Evolutionary conservation across 75 land plant genomes (phyloP).

Genomic region (Azolla pinnata): DNA sequence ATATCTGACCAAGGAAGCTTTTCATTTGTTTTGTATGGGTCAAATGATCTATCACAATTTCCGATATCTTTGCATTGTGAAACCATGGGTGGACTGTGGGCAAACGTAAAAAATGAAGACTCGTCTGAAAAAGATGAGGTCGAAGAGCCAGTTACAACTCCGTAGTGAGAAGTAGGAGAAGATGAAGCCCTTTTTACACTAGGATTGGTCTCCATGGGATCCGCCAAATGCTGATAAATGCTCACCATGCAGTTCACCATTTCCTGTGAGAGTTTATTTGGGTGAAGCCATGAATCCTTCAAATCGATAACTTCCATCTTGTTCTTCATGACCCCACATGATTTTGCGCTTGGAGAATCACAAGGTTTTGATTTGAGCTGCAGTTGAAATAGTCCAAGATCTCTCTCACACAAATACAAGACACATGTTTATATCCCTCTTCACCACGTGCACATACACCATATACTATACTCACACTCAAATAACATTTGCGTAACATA

Average conservation of each 20-base stretch:
- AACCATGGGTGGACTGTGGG: conserved; percentile 52
- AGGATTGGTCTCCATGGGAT: conserved; percentile 17
- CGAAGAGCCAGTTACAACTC: conserved; percentile 40
- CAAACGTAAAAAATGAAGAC: conserved; percentile 25
- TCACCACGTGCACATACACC: too few species aligned
- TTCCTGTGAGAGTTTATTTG: conserved; percentile 72
- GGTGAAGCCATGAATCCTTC: conserved; percentile 38
- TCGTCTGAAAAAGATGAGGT: conserved; percentile 56
- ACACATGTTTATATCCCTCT: too few species aligned
- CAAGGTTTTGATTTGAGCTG: background rate
- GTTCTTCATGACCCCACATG: background rate
- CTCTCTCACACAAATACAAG: too few species aligned
- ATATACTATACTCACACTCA: background rate
- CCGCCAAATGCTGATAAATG: conserved; percentile 66
- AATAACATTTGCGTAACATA: background rate
- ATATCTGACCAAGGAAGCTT: conserved; percentile 74
- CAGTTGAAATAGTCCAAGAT: too few species aligned
- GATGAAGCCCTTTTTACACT: background rate
- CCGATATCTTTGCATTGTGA: conserved; percentile 33
- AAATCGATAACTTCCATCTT: background rate
- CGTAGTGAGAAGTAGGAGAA: conserved; percentile 46
- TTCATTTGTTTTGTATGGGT: conserved; percentile 59
- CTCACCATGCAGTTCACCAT: conserved; percentile 82
- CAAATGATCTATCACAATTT: conserved; percentile 35
- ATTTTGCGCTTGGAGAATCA: background rate